Conservation (phyloP, 1,284 basidiomycete genomes). For the Ceratobasidium sp. region DNA sequence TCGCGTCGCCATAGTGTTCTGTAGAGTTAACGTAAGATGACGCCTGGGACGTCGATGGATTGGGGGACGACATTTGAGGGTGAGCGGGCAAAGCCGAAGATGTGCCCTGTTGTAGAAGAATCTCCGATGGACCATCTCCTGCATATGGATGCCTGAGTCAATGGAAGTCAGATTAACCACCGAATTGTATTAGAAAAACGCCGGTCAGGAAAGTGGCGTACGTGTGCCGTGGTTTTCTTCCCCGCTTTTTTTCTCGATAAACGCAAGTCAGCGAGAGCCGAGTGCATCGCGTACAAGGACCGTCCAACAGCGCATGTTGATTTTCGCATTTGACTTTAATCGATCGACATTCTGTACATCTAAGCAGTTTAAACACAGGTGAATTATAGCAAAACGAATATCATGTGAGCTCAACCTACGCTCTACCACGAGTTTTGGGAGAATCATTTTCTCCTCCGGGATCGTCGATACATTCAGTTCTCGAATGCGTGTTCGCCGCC, state of each 20-base stretch:
- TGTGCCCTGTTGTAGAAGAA: slow-evolving; percentile 30
- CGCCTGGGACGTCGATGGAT: slow-evolving; percentile 23
- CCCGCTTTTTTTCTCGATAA: slow-evolving; percentile 41
- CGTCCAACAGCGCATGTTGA: slow-evolving; percentile 28
- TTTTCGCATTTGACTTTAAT: slow-evolving; percentile 43
- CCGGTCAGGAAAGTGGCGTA: slow-evolving; percentile 1
- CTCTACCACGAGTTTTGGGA: slow-evolving; percentile 22
- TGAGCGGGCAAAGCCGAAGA: not conserved
- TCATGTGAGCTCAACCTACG: not conserved
- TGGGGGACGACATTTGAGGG: slow-evolving; percentile 7
- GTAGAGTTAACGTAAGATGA: slow-evolving; percentile 37
- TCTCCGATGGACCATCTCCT: slow-evolving; percentile 36
- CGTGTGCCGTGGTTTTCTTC: slow-evolving; percentile 31
- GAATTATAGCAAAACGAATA: not conserved
- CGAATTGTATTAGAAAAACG: slow-evolving; percentile 2
- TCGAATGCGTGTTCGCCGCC: not conserved
- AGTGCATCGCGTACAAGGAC: slow-evolving; percentile 23
- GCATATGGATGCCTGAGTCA: slow-evolving; percentile 36
- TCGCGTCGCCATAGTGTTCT: slow-evolving; percentile 28
- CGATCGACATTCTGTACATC: slow-evolving; percentile 40
- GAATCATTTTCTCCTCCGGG: not conserved
- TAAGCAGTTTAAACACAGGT: not conserved
- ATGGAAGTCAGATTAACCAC: slow-evolving; percentile 15
- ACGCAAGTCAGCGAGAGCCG: slow-evolving; percentile 25
- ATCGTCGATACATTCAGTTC: not conserved